These are phyloP conservation scores for Echites panduratus DNA, from an alignment of 257 asterid species.

Conservation along the genomic window DNA sequence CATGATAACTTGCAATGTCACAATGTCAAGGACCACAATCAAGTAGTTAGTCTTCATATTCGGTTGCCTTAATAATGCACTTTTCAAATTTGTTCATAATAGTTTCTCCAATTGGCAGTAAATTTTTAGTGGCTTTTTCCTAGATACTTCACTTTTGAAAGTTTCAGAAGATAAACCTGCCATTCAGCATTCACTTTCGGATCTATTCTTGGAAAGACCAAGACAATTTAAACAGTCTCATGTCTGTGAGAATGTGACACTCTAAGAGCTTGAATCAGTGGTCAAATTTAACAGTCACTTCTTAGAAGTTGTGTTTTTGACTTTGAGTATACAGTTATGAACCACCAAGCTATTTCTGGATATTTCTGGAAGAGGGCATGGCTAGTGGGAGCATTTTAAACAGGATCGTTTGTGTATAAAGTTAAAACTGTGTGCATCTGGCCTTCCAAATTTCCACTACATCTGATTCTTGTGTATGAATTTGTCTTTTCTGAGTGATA, in stretches of 20 bases:
- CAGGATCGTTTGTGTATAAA: not conserved
- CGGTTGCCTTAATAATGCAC: not conserved
- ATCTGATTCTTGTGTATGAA: not conserved
- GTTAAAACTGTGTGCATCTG: not conserved
- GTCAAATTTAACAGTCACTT: not conserved
- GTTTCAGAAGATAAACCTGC: not conserved
- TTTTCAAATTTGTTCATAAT: not conserved
- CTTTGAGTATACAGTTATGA: not conserved
- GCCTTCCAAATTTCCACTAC: not conserved
- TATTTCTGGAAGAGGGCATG: not conserved
- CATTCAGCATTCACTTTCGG: not conserved
- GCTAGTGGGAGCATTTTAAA: not conserved
- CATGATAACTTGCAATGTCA: not conserved
- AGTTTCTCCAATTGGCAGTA: not conserved
- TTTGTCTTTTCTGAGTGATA: not conserved
- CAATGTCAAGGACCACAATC: not conserved
- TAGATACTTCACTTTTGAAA: not conserved
- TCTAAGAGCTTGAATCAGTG: not conserved
- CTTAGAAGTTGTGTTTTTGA: not conserved
- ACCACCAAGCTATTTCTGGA: not conserved
- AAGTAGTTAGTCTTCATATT: not conserved
- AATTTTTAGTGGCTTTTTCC: not conserved
- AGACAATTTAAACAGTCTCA: not conserved
- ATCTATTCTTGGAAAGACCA: not conserved
- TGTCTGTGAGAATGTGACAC: not conserved